Evolutionary conservation across 768 basidiomycete species (phyloP), one percentile per base, ranked within the genome.

Genomic region (Suillus weaverae): DNA sequence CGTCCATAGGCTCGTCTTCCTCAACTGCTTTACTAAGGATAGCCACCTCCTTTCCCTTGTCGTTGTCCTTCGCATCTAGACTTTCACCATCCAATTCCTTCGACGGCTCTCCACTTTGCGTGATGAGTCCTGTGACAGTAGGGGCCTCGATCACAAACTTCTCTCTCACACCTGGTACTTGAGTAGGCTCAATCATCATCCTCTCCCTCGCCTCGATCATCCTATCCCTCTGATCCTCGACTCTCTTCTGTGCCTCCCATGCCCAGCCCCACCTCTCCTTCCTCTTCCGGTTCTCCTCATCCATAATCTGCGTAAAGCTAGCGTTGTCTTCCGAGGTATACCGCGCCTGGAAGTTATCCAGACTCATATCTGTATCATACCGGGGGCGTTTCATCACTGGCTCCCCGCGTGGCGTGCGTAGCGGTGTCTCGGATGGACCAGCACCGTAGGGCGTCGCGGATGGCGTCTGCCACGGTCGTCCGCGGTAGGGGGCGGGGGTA

Each of bases 311-410:
- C 10, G 95, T 94, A 74, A 99, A 99, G 65, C 95, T 97, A 6
- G 96, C 88, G 75, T 99, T 99, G 77, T 99, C 97, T 73, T 98
- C 95, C 0, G 95, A 97, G 2, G 97, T 99, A 74, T 94, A 97
- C 50, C 85, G 85, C 0, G 93, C 86, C 74, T 99, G 97, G 75
- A 98, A 99, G 18, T 80, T 80, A 74, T 98, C 95, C 20, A 98
- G 83, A 62, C 85, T 88, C 72, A 94, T 78, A 65, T 81, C 74
- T 3, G 80, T 79, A 69, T 92, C 84, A 70, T 85, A 88, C 63
- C 84, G 85, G 38, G 81, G 71, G 63, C 87, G 83, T 78, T 94
- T 89, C 67, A 74, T 66, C 3, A 81, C 74, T 32, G 83, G 80
- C 68, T 84, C 84, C 39, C 76, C 77, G 4, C 70, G 76, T 41